Base-by-base conservation (phyloP, 257 asterid species). In the Capsicum baccatum region DNA sequence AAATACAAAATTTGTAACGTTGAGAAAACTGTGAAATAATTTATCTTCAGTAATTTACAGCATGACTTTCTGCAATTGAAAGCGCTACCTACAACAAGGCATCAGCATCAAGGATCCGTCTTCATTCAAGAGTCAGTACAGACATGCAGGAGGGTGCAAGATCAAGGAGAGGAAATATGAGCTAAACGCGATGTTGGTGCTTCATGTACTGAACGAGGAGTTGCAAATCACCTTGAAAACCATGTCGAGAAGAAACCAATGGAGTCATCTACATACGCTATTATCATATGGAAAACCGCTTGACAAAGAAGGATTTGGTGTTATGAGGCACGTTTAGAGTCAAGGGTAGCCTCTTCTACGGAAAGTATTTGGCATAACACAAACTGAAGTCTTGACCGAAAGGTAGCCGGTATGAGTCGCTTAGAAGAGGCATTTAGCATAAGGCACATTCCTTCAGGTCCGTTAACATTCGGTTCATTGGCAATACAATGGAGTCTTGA, bases 141-240 rank as follows among this genome's bases (percentile, higher is more conserved):
- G 85, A 92, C 89, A 74, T 94, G 98, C 16, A 96, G 97, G 70
- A 93, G 99, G 97, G 87, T 26, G 33, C 33, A 94, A 83, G 80
- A 96, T 94, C 10, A 94, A 94, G 33, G 44, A 96, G 92, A 85
- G 98, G 94, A 3, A 98, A 97, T 88, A 96, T 98, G 98, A 86
- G 99, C 97, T 48, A 94, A 91, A 87, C 99, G 98, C 97, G 95
- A 89, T 93, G 98, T 81, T 91, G 97, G 85, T 96, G 97, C 89
- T 96, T 96, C 88, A 94, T 91, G 86, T 87, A 93, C 87, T 94
- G 99, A 90, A 96, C 91, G 74, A 26, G 33, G 33, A 26, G 33
- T 26, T 26, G 33, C 33, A 26, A 26, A 26, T 26, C 33, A 26
- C 33, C 33, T 26, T 1, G 33, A 26, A 26, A 26, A 26, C 33